Conservation (phyloP, 2,329 filamentous ascomycete genomes). For the Ceratocystis diversiconidia region DNA sequence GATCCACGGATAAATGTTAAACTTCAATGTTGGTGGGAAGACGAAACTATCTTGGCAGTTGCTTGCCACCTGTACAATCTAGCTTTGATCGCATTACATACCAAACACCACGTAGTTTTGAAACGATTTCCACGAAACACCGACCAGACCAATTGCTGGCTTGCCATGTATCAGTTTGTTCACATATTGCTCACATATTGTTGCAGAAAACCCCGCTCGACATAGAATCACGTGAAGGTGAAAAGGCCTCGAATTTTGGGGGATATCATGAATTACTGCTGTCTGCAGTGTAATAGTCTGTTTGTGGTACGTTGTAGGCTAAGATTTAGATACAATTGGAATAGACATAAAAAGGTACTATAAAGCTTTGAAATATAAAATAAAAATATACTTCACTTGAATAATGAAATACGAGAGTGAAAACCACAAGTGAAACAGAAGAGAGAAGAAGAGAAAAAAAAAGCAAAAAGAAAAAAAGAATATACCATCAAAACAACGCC, state of each 20-base stretch:
- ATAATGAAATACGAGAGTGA: neutral
- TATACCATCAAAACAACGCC: slow-evolving; percentile 5
- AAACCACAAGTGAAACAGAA: neutral
- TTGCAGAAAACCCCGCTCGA: neutral
- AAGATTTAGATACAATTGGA: no score
- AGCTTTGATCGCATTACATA: neutral
- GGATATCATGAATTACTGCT: neutral
- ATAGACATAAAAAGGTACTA: neutral
- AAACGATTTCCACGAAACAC: neutral
- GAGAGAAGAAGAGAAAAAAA: slow-evolving; percentile 9
- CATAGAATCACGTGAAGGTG: neutral
- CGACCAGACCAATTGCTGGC: neutral
- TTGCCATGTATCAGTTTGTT: neutral
- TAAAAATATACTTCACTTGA: no score
- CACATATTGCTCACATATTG: neutral
- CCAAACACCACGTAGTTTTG: neutral
- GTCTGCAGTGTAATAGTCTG: no score
- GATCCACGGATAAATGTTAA: no score
- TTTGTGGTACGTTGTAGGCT: no score
- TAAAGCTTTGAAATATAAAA: neutral
- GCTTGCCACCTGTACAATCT: neutral
- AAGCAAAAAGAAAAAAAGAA: slow-evolving; percentile 14
- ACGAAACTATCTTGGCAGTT: neutral
- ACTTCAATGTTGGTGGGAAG: no score
- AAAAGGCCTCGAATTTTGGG: neutral